Evolutionary conservation across 2,329 filamentous ascomycete genomes (phyloP).

Genomic region (Trematosphaeria pertusa): DNA sequence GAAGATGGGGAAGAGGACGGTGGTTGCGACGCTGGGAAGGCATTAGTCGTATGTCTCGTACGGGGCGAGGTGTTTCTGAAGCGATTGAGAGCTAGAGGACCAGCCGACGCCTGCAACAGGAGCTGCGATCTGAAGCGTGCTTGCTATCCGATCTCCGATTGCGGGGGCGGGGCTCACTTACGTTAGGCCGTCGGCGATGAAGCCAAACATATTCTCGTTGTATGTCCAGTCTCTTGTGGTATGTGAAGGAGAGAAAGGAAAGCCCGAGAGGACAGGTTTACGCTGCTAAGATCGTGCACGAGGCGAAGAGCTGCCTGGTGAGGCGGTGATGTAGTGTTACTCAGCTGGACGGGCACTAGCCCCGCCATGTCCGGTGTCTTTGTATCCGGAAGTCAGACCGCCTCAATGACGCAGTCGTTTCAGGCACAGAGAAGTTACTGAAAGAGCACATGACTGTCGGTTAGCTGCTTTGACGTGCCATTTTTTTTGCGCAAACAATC

Average conservation of each 20-base stretch:
- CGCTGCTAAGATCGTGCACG: conserved; percentile 2
- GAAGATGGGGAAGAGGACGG: conserved; percentile 93
- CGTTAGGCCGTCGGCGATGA: conserved; percentile 48
- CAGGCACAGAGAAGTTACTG: no score
- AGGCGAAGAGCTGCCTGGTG: conserved; percentile 15
- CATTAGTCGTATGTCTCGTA: conserved; percentile 20
- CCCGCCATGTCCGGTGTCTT: conserved; percentile 3
- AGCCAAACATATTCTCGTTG: conserved; percentile 43
- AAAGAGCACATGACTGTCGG: no score
- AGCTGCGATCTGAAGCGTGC: conserved; percentile 15
- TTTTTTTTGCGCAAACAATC: no score
- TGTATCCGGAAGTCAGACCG: no score
- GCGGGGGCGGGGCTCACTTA: conserved; percentile 42
- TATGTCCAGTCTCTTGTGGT: neutral
- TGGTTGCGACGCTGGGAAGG: conserved; percentile 59
- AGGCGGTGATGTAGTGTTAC: conserved; percentile 8
- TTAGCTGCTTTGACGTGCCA: no score
- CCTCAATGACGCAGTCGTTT: no score
- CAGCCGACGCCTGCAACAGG: conserved; percentile 4
- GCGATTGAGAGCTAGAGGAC: conserved; percentile 20
- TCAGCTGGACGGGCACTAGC: conserved; percentile 5
- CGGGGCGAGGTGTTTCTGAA: neutral
- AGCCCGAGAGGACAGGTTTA: conserved; percentile 11
- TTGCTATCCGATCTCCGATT: conserved; percentile 15
- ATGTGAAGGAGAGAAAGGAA: neutral